Percentiles rank a stretch among this genome's conserved stretches.
Conservation (phyloP, 306 rosid genomes). For the Sesbania bispinosa region DNA sequence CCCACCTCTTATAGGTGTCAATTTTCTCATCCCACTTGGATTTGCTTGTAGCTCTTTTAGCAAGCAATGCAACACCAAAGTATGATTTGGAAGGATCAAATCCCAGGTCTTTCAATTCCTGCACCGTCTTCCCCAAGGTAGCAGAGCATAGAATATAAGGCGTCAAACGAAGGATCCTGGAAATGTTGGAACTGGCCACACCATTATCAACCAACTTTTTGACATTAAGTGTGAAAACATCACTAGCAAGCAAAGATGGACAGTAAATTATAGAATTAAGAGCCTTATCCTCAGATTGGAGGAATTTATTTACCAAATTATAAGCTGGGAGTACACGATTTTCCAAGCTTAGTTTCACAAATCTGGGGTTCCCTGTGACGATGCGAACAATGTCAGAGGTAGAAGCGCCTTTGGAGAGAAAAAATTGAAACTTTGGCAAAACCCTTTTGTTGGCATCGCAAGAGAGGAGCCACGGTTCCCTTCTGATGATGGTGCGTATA, state of each 20-base stretch:
- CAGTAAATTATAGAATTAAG: neutral
- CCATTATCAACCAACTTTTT: conserved; percentile 5
- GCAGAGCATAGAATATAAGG: neutral
- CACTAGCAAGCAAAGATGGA: neutral
- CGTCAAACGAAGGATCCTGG: neutral
- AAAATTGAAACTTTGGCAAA: conserved; percentile 29
- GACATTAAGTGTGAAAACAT: neutral
- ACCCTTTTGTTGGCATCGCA: neutral
- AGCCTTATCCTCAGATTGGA: neutral
- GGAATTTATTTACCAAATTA: neutral
- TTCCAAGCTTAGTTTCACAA: neutral
- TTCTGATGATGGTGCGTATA: neutral
- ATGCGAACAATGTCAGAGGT: neutral
- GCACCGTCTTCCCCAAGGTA: neutral
- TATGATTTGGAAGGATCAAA: conserved; percentile 29
- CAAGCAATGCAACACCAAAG: conserved; percentile 33
- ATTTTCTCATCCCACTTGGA: conserved; percentile 44
- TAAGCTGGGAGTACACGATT: conserved; percentile 3
- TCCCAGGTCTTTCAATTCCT: conserved; percentile 41
- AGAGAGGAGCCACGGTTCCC: neutral
- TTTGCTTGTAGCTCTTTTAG: conserved; percentile 16
- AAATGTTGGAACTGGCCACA: neutral
- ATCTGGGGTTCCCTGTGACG: neutral
- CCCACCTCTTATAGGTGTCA: conserved; percentile 45
- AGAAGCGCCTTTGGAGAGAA: conserved; percentile 24